Evolutionary conservation across 352 stramenopile species (phyloP), one percentile per base, ranked within the genome.

Genomic region (Aphanomyces invadans): DNA sequence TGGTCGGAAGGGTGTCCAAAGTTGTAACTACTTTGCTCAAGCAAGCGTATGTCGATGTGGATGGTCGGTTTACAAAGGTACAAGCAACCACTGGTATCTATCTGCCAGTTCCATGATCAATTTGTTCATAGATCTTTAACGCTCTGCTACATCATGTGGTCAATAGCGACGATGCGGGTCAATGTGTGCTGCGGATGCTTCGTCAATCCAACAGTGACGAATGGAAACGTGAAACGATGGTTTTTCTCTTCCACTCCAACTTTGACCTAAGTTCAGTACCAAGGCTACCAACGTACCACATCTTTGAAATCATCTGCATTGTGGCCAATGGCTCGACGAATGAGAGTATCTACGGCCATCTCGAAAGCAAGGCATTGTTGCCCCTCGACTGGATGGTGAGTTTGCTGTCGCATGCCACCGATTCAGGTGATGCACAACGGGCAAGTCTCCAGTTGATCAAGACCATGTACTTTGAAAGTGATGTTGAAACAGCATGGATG

Each of bases 391-490:
- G 60, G 60, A 49, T 67, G 15, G 19, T 67, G 10, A 26, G 45
- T 10, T 25, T 67, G 17, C 28, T 67, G 17, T 21, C 28, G 15
- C 38, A 59, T 12, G 21, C 25, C 21, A 29, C 21, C 3, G 25
- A 36, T 11, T 57, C 60, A 21, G 11, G 42, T 2, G 12, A 33
- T 2, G 38, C 31, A n/a, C 48, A 67, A 31, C 38, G 60, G 2
- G 60, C 36, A 9, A 21, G 38, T 5, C 25, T 67, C 5, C 19
- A 45, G 19, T 26, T 67, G 12, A 67, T 67, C 38, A 57, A 10
- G 23, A 57, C 38, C 25, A 26, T 67, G 28, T 67, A 67, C 60
- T 57, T 67, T 7, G 60, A 67, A 23, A 67, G 60, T 32, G 25
- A 49, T 10, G 26, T 67, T 3, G 60, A 12, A 57, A 57, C 32